A percentile compares a stretch with the other conserved stretches of the same genome.
These are phyloP conservation scores for Saccharomyces uvarum DNA, from an alignment of 1,139 yeast genomes.

Conservation along the genomic window DNA sequence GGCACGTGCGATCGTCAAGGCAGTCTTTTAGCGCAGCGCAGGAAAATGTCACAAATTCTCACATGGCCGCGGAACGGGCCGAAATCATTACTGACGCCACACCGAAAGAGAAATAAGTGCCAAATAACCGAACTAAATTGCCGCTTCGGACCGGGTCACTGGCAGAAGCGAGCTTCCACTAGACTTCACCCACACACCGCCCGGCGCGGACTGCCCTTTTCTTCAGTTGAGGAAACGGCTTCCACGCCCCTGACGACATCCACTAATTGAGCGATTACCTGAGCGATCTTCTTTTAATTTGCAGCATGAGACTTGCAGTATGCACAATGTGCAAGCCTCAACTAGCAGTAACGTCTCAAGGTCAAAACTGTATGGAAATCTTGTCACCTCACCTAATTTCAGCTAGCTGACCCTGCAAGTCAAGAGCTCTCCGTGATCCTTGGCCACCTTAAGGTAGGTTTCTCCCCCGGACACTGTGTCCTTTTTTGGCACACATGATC, in stretches of 20 bases:
- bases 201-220: neutral
- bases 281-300: neutral
- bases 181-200: neutral
- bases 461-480: constrained; percentile 1
- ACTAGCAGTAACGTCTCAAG: neutral
- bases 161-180: neutral
- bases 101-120: neutral
- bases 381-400: neutral
- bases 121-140: neutral
- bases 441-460: neutral
- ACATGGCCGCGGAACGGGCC: neutral
- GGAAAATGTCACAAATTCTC: neutral
- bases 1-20: neutral
- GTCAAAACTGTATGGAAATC: neutral
- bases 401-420: neutral
- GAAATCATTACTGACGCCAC: neutral
- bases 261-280: constrained; percentile 1
- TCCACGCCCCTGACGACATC: neutral
- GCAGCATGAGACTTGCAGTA: neutral
- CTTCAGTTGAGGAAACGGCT: neutral
- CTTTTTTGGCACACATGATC: neutral
- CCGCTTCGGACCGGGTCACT: neutral
- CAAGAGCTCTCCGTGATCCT: neutral
- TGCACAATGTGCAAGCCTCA: neutral
- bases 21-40: neutral